phyloP scores from a whole-genome alignment of 192 early-diverging fungal genomes.

The Irineochytrium annulatum region DNA sequence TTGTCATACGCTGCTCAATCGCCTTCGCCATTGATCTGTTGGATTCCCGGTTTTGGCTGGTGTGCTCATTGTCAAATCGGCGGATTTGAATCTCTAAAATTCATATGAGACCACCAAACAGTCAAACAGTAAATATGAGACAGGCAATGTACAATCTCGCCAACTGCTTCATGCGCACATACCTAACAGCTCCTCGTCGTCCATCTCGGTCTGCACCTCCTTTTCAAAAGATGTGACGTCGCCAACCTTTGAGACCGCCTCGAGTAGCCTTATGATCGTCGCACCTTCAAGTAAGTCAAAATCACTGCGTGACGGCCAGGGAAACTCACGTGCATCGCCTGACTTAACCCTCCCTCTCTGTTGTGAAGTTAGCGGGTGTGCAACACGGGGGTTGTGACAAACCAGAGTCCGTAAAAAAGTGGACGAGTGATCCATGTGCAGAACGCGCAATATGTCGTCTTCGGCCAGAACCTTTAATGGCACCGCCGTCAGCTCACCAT shows the following conservation, averaged over 20 bases:
- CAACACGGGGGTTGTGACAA: conserved; percentile 3
- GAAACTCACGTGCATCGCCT: too few species aligned
- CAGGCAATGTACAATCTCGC: too few species aligned
- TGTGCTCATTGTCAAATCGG: background rate
- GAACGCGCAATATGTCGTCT: conserved; percentile 35
- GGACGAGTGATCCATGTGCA: conserved; percentile 36
- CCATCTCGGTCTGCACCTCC: conserved; percentile 38
- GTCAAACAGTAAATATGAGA: too few species aligned
- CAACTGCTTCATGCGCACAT: background rate
- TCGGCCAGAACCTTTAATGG: conserved; percentile 22
- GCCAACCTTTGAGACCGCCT: conserved; percentile 24
- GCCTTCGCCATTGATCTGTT: conserved; percentile 1
- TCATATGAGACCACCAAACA: too few species aligned
- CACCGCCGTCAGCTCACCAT: background rate
- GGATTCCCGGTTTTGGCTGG: background rate
- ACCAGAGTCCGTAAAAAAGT: conserved; percentile 23
- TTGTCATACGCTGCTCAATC: conserved; percentile 35
- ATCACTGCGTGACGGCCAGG: too few species aligned
- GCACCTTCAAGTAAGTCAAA: too few species aligned
- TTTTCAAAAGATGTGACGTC: conserved; percentile 25
- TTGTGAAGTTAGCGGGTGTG: background rate
- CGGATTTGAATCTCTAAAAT: conserved; percentile 12
- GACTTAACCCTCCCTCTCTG: too few species aligned
- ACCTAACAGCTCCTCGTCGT: conserved; percentile 38
- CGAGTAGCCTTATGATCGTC: conserved; percentile 27